Conservation (phyloP, 495 filamentous ascomycete species). For the Xylaria telfairii region DNA sequence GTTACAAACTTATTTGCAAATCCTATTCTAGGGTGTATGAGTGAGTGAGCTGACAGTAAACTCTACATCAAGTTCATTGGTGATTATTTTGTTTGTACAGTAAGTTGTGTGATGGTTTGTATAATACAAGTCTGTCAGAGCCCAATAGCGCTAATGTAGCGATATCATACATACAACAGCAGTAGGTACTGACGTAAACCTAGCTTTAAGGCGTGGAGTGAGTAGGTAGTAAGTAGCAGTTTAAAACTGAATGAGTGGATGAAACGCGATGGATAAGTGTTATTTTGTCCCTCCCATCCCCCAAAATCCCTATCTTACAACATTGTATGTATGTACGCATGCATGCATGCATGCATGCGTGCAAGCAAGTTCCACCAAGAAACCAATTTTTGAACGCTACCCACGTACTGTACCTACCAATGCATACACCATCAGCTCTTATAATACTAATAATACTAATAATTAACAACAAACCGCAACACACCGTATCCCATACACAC, state of each 20-base stretch:
- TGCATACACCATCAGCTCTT: background rate
- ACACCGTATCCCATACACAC: too few species aligned
- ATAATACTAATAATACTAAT: background rate
- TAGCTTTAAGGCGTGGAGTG: background rate
- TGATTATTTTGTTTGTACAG: background rate
- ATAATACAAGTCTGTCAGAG: background rate
- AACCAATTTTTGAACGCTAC: constrained; percentile 4
- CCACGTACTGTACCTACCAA: too few species aligned
- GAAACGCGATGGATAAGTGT: background rate
- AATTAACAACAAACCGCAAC: too few species aligned
- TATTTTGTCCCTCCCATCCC: background rate
- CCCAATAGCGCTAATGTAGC: background rate
- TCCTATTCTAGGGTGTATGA: too few species aligned
- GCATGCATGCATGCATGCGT: background rate
- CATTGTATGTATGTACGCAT: background rate
- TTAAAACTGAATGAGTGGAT: constrained; percentile 7
- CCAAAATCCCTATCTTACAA: background rate
- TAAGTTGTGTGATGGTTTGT: background rate
- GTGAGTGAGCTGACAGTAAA: background rate
- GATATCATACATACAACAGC: background rate
- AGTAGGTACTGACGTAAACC: background rate
- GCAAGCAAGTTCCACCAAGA: background rate
- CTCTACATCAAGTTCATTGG: background rate
- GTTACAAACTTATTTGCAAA: too few species aligned
- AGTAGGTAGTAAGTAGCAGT: background rate